phyloP scores from a whole-genome alignment of 345 rosid genomes.

The Mallotus nudiflorus region DNA sequence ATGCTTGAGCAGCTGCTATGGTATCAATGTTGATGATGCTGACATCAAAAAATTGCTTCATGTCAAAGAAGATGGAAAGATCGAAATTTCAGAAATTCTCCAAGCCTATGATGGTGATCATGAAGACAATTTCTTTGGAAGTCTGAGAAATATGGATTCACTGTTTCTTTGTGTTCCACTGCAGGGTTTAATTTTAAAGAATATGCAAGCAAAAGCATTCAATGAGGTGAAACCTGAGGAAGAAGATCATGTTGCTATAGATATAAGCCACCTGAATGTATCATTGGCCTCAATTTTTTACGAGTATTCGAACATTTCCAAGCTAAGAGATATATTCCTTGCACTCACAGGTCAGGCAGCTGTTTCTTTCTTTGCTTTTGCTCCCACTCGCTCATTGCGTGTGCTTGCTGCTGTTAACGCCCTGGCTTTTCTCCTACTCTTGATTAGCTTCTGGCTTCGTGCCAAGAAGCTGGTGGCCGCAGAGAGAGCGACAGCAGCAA shows the following conservation, averaged over 20 bases:
- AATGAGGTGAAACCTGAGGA: no score
- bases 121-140: no score
- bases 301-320: background rate
- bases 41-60: no score
- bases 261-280: background rate
- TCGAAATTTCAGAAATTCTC: background rate
- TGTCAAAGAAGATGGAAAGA: no score
- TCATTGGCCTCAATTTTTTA: background rate
- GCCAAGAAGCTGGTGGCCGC: background rate
- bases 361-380: background rate
- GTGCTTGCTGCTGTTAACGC: background rate
- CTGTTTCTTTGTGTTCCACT: no score
- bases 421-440: background rate
- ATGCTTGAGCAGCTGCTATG: no score
- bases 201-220: no score
- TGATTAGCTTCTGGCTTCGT: background rate
- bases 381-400: background rate
- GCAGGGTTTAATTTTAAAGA: no score
- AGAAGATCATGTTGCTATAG: background rate
- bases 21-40: no score
- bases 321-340: background rate
- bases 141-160: no score
- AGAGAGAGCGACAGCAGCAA: background rate
- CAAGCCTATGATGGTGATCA: background rate
- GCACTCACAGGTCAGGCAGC: background rate